Evolutionary conservation across 1,284 basidiomycete genomes (phyloP).

Genomic region (Taiwanofungus camphoratus): DNA sequence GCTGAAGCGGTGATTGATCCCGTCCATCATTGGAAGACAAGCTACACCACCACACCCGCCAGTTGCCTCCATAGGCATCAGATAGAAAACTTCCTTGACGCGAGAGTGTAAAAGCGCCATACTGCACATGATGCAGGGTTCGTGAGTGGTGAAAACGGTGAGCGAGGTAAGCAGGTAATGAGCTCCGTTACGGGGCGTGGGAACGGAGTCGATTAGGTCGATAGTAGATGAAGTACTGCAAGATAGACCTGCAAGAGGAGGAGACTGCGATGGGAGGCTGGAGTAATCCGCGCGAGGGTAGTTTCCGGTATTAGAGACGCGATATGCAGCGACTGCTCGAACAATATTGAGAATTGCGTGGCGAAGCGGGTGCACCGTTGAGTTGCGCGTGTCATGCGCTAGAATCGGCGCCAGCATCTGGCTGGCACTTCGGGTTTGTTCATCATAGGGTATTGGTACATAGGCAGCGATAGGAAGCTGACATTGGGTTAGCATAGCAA

Average conservation of each 20-base stretch:
- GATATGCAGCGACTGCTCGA: slow-evolving; percentile 57
- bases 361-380: slow-evolving; percentile 69
- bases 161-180: slow-evolving; percentile 84
- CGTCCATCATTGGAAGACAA: slow-evolving; percentile 70
- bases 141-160: slow-evolving; percentile 84
- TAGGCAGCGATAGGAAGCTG: slow-evolving; percentile 76
- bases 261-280: slow-evolving; percentile 6
- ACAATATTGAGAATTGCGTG: slow-evolving; percentile 81
- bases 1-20: slow-evolving; percentile 81
- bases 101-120: slow-evolving; percentile 93
- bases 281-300: slow-evolving; percentile 6
- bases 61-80: slow-evolving; percentile 64
- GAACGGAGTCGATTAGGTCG: not conserved
- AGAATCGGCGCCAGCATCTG: slow-evolving; percentile 40
- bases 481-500: slow-evolving; percentile 1
- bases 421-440: slow-evolving; percentile 25
- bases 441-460: slow-evolving; percentile 58
- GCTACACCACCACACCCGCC: slow-evolving; percentile 70
- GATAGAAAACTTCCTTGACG: slow-evolving; percentile 77
- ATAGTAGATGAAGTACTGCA: slow-evolving; percentile 3
- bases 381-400: slow-evolving; percentile 65
- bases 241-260: slow-evolving; percentile 13
- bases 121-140: slow-evolving; percentile 93
- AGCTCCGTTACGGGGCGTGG: slow-evolving; percentile 44
- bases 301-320: slow-evolving; percentile 26